phyloP scores from a whole-genome alignment of 805 yeast genomes.

The Candida boleticola region DNA sequence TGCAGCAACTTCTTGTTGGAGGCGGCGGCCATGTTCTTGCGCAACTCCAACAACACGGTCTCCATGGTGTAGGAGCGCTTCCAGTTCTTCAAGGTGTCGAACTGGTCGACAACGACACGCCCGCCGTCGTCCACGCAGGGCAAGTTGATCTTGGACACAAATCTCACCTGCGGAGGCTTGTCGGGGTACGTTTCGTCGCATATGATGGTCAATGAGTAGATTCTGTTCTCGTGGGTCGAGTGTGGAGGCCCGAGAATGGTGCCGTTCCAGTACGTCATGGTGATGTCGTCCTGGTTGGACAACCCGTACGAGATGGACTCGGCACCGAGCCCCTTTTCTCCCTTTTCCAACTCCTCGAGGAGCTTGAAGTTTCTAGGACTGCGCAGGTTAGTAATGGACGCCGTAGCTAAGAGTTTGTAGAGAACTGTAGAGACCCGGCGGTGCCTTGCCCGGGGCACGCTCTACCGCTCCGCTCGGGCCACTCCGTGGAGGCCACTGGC shows the following conservation, averaged over 20 bases:
- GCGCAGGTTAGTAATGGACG: conserved; percentile 12
- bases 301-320: conserved; percentile 96
- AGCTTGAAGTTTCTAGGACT: conserved; percentile 93
- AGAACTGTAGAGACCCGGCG: too few species aligned
- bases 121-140: conserved; percentile 83
- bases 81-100: conserved; percentile 80
- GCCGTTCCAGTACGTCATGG: conserved; percentile 97
- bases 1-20: conserved; percentile 82
- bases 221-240: conserved; percentile 83
- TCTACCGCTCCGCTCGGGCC: too few species aligned
- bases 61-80: conserved; percentile 91
- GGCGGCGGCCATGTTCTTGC: conserved; percentile 81
- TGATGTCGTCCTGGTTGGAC: conserved; percentile 83
- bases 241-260: conserved; percentile 98
- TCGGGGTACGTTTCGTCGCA: conserved; percentile 89
- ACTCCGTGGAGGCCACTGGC: too few species aligned
- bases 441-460: too few species aligned
- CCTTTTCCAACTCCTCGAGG: conserved; percentile 94
- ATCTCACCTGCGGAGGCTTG: conserved; percentile 78
- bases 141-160: conserved; percentile 80
- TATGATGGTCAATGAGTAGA: conserved; percentile 75
- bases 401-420: background rate
- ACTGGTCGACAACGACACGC: conserved; percentile 42
- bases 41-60: conserved; percentile 80
- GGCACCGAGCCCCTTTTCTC: conserved; percentile 96